These are phyloP conservation scores for Cladosporium colombiae DNA, from an alignment of 2,329 filamentous ascomycete genomes.

Conservation along the genomic window DNA sequence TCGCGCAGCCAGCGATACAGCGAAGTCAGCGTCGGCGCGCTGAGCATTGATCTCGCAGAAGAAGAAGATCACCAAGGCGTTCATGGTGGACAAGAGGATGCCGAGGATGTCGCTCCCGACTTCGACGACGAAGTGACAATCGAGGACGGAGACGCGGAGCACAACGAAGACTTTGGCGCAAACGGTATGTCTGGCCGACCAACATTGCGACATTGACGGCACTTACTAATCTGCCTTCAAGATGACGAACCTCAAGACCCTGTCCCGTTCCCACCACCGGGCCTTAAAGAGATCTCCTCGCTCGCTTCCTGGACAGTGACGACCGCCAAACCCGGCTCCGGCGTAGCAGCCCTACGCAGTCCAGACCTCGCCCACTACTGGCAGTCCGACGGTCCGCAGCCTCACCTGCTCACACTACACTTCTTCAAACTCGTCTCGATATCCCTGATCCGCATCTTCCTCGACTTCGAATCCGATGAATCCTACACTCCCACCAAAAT, in stretches of 20 bases:
- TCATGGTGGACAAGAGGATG: slow-evolving; percentile 31
- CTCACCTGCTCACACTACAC: slow-evolving; percentile 79
- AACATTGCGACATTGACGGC: background rate
- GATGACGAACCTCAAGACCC: slow-evolving; percentile 21
- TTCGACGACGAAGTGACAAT: slow-evolving; percentile 44
- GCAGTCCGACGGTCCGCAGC: slow-evolving; percentile 85
- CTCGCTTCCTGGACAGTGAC: slow-evolving; percentile 81
- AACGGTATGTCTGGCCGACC: background rate
- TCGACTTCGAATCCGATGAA: slow-evolving; percentile 92
- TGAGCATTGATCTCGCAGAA: slow-evolving; percentile 24
- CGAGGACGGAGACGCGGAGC: slow-evolving; percentile 64
- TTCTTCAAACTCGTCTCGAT: slow-evolving; percentile 83
- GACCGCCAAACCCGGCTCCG: slow-evolving; percentile 77
- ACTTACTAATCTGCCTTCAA: slow-evolving; percentile 12
- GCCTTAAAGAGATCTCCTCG: slow-evolving; percentile 80
- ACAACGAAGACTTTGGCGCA: slow-evolving; percentile 7
- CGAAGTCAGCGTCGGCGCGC: slow-evolving; percentile 18
- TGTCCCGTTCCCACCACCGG: slow-evolving; percentile 37
- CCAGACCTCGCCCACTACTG: slow-evolving; percentile 74
- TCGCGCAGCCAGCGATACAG: slow-evolving; percentile 20
- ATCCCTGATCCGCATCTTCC: slow-evolving; percentile 74
- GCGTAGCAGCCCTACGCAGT: slow-evolving; percentile 72
- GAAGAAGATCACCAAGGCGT: slow-evolving; percentile 23
- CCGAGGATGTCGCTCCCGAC: slow-evolving; percentile 31
- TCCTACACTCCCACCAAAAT: slow-evolving; percentile 96